Evolutionary conservation across 2,329 filamentous ascomycete genomes (phyloP), one percentile per base, ranked within the genome.

Genomic region (Neopestalotiopsis sp.): DNA sequence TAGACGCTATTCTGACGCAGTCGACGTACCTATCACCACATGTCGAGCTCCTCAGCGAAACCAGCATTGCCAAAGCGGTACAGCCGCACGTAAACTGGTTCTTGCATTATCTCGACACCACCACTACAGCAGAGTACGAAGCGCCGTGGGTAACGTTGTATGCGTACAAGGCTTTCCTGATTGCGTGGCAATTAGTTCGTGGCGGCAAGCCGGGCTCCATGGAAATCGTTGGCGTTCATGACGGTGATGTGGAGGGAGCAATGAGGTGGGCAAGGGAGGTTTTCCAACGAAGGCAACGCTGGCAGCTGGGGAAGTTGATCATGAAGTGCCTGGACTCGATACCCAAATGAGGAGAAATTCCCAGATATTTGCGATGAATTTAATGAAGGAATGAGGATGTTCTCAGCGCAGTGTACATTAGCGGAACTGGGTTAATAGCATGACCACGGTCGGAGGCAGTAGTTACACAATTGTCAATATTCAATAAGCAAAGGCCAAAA

Each of bases 141-240:
- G 61, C 61, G 20, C 61, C 61, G 20, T 63, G 61, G 61, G 61
- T 63, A 0, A 34, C 34, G 2, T 30, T 63, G 7, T 63, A 63
- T 13, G 61, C 61, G n/a, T 63, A 63, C 38, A 63, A 63, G 32
- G 61, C 61, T 42, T 63, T 63, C 61, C 6, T 63, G 4, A 63
- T 63, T 14, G 61, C 61, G 7, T 42, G 32, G 38, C 61, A 63
- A n/a, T 30, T 63, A 4, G 61, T 63, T 9, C 32, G 32, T n/a
- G 32, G 61, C 4, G 61, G 61, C 34, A 63, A 17, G 34, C 61
- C 32, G 17, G 61, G 61, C 10, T 28, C 61, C 34, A 63, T 63
- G 61, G 32, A 63, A 24, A 34, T 63, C 32, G 61, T 63, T 14
- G 61, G 61, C n/a, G 30, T 63, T 1, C 61, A 38, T n/a, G 61